A percentile compares a stretch with the other conserved stretches of the same genome.
Conservation (phyloP, 2,329 filamentous ascomycete species). For the Sclerotinia glacialis region DNA sequence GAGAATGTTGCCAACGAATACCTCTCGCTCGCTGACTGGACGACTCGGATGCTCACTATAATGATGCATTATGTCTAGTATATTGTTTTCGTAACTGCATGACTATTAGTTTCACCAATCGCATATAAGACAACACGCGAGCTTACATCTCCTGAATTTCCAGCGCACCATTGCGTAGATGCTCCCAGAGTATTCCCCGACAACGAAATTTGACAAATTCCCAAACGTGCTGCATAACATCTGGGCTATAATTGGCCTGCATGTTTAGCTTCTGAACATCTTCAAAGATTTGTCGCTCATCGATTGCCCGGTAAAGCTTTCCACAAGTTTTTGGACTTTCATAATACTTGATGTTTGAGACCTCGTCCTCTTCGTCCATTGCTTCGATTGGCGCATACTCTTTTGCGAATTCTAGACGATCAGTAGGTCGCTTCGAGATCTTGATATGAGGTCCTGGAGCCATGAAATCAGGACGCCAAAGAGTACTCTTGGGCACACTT, state of each 20-base stretch:
- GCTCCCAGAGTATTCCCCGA: constrained; percentile 41
- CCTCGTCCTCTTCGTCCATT: constrained; percentile 49
- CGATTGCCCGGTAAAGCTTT: constrained; percentile 66
- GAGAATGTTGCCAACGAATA: constrained; percentile 57
- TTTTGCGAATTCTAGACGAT: constrained; percentile 16
- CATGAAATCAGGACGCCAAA: constrained; percentile 52
- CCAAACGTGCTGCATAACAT: constrained; percentile 40
- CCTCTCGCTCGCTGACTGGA: constrained; percentile 51
- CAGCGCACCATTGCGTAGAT: constrained; percentile 41
- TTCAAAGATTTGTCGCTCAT: constrained; percentile 63
- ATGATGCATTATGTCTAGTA: constrained; percentile 48
- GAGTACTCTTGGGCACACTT: constrained; percentile 33
- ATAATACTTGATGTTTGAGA: constrained; percentile 58
- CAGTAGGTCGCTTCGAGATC: constrained; percentile 42
- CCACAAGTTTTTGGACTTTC: constrained; percentile 67
- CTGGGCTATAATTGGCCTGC: constrained; percentile 15
- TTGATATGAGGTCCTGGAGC: constrained; percentile 46
- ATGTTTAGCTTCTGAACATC: constrained; percentile 30
- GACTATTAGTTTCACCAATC: neutral
- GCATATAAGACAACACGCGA: neutral
- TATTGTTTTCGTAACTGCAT: constrained; percentile 51
- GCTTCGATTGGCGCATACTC: constrained; percentile 23
- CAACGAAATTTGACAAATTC: constrained; percentile 42
- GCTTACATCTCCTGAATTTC: constrained; percentile 48
- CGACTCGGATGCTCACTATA: constrained; percentile 44